A percentile compares a stretch with the other conserved stretches of the same genome.
These are phyloP conservation scores for Talaromyces sp. DNA, from an alignment of 2,329 filamentous ascomycete species.

Conservation along the genomic window DNA sequence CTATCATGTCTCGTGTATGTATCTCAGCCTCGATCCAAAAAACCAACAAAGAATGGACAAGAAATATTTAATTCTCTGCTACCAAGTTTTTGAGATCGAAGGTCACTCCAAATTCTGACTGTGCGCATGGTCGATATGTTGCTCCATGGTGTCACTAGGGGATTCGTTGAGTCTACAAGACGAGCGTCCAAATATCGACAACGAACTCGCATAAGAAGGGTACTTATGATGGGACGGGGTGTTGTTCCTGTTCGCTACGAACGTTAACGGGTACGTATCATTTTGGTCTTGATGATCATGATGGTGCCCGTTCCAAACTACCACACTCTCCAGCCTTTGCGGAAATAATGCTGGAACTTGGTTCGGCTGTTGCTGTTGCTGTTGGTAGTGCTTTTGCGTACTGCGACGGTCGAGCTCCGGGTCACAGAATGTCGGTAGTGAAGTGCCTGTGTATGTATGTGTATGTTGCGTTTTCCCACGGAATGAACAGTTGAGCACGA, in stretches of 20 bases:
- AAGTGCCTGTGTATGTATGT: background rate
- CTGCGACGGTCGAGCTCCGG: background rate
- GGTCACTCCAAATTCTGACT: background rate
- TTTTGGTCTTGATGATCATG: background rate
- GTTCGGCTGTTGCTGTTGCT: background rate
- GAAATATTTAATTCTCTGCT: background rate
- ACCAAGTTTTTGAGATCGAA: too few relatives aligned
- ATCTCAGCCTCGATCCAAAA: background rate
- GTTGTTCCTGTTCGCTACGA: background rate
- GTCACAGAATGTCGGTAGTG: background rate
- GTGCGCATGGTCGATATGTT: background rate
- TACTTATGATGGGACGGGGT: background rate
- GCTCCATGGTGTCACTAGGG: background rate
- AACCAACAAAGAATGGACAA: background rate
- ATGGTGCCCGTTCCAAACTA: background rate
- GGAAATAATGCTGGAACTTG: background rate
- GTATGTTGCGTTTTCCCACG: background rate
- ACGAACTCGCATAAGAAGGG: conserved; percentile 1
- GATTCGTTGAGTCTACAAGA: background rate
- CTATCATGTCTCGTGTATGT: background rate
- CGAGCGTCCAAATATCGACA: background rate
- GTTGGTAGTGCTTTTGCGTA: background rate
- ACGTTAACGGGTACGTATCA: background rate
- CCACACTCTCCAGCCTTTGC: background rate
- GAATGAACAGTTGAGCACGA: background rate